Conservation (phyloP, 805 yeast genomes). For the Monosporozyma unispora region DNA sequence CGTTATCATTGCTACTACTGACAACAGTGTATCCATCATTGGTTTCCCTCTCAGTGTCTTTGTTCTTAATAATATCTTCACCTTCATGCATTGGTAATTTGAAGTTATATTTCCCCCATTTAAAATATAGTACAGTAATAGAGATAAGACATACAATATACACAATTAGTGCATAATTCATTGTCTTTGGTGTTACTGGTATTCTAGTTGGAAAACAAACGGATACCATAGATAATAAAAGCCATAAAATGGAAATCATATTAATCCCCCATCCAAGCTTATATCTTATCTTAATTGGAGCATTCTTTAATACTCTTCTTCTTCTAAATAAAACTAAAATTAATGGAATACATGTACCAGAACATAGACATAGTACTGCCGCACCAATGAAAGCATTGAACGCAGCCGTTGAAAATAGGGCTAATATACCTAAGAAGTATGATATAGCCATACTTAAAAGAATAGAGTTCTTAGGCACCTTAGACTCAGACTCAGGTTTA, state of each 20-base stretch:
- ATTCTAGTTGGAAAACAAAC: conserved; percentile 67
- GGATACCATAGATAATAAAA: conserved; percentile 46
- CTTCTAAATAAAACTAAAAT: conserved; percentile 50
- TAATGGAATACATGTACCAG: conserved; percentile 73
- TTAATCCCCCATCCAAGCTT: conserved; percentile 59
- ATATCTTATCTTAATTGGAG: conserved; percentile 52
- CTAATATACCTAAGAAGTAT: conserved; percentile 50
- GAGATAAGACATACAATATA: conserved; percentile 39
- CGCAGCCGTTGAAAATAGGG: conserved; percentile 62
- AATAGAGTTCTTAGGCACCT: conserved; percentile 64
- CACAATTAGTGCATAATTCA: conserved; percentile 55
- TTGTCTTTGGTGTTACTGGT: conserved; percentile 35
- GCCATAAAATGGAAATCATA: conserved; percentile 50
- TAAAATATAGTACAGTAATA: conserved; percentile 42
- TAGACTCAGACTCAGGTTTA: conserved; percentile 43
- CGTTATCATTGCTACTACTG: background rate
- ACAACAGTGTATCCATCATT: background rate
- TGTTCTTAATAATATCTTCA: background rate
- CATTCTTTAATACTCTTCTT: conserved; percentile 54
- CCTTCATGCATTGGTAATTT: conserved; percentile 42
- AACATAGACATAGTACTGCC: conserved; percentile 63
- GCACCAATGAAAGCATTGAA: conserved; percentile 81
- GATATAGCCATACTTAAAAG: conserved; percentile 56
- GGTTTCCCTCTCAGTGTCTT: background rate
- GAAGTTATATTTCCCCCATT: conserved; percentile 57